Conservation (phyloP, 1,284 basidiomycete species). For the Paramarasmius palmivorus region DNA sequence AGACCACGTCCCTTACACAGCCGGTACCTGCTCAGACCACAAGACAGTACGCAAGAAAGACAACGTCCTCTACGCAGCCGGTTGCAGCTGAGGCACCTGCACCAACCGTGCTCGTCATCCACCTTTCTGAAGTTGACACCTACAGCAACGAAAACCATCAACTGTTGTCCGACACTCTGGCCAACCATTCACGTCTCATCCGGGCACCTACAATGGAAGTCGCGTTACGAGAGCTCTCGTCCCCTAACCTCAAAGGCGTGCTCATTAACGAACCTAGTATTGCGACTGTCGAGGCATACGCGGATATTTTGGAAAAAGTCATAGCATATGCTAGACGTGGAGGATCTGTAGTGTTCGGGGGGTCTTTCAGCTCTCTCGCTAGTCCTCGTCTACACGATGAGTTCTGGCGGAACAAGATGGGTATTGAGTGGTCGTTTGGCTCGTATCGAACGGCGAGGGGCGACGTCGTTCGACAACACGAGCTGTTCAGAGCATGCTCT, state of each 20-base stretch:
- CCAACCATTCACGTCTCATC: not conserved
- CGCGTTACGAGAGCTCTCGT: conserved; percentile 20
- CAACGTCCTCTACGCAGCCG: no score
- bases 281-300: conserved; percentile 17
- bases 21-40: no score
- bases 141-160: no score
- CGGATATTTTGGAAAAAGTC: conserved; percentile 24
- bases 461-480: no score
- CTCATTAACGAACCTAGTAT: conserved; percentile 34
- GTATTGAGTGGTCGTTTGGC: conserved; percentile 34
- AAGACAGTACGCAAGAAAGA: no score
- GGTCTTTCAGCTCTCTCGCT: conserved; percentile 31
- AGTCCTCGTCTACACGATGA: conserved; percentile 20
- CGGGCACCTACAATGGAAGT: not conserved
- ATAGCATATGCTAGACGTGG: conserved; percentile 33
- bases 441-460: conserved; percentile 22
- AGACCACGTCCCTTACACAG: no score
- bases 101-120: no score
- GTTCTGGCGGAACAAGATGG: conserved; percentile 30
- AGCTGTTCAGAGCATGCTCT: no score
- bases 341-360: conserved; percentile 34
- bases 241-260: conserved; percentile 24
- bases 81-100: no score
- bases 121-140: no score
- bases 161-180: not conserved